Base-by-base conservation (phyloP, 805 yeast genomes). In the Metschnikowia colocasiae region DNA sequence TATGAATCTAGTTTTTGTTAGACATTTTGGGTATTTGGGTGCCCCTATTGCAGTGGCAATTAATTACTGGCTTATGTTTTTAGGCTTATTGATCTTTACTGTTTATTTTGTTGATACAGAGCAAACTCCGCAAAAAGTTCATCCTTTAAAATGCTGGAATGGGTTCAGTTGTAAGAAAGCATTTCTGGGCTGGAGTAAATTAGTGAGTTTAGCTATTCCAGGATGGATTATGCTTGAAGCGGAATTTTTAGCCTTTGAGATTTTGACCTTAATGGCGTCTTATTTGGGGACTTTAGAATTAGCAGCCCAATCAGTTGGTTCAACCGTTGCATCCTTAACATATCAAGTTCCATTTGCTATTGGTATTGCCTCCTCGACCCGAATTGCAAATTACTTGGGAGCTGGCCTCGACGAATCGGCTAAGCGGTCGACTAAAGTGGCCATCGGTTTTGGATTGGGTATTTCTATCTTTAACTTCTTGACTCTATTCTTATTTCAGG, bases 41-140 rank as follows among this genome's bases (percentile, higher is more conserved):
- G 82, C 83, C 2, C 83, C 84, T 5, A 61, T 78, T n/a, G 78
- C 83, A 2, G 81, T 79, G 15, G 76, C 78, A 9, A 75, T 78
- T 40, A 79, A 79, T 52, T 78, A 78, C 56, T 78, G 82, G 80
- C 51, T 75, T 13, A 79, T 79, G 83, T 78, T 79, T 3, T 26
- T 69, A 16, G 74, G 78, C 18, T 61, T 79, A 32, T 55, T 68
- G 4, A 49, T 66, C 16, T 67, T 71, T 36, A 69, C 78, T 1
- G 31, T 68, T 2, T 68, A 58, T 47, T 60, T 62, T n/a, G 65
- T 71, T 3, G 61, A 63, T 40, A 61, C 70, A 5, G 64, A 67
- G 31, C 67, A 69, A 45, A 69, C 81, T 6, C 69, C 77, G 19
- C 65, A 72, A 8, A 81, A 57, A 62, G 69, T 62, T 40, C 83